Percentiles rank a stretch among this genome's conserved stretches.
Conservation (phyloP, 2,329 filamentous ascomycete genomes). For the Chaetomiaceae sp. region DNA sequence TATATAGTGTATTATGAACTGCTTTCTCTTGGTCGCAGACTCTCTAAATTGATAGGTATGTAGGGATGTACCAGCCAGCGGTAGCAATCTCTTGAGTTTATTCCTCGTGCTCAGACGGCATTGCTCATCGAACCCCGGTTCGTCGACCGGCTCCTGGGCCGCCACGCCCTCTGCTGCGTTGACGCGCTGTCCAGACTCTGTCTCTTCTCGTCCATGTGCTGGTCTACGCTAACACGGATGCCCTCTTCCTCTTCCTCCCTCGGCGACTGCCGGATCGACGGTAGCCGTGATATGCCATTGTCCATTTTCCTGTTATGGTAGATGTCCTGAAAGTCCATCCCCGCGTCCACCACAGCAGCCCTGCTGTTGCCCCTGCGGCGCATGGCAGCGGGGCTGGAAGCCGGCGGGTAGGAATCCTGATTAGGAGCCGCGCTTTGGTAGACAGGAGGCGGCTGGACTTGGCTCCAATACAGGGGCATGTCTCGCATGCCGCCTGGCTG, state of each 20-base stretch:
- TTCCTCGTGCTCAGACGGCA: slow-evolving; percentile 20
- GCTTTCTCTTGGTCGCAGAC: too few relatives aligned
- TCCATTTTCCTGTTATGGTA: slow-evolving; percentile 25
- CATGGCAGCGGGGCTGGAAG: slow-evolving; percentile 2
- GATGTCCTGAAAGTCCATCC: slow-evolving; percentile 28
- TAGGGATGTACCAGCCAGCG: too few relatives aligned
- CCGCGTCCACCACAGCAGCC: slow-evolving; percentile 23
- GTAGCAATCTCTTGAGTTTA: too few relatives aligned
- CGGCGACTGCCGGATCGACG: slow-evolving; percentile 21
- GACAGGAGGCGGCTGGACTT: slow-evolving; percentile 25
- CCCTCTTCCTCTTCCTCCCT: slow-evolving; percentile 19
- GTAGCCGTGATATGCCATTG: slow-evolving; percentile 11
- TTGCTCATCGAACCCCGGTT: slow-evolving; percentile 11
- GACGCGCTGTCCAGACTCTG: slow-evolving; percentile 17
- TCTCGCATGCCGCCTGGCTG: slow-evolving; percentile 63
- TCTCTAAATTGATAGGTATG: too few relatives aligned
- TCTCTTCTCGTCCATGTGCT: slow-evolving; percentile 13
- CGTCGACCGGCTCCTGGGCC: slow-evolving; percentile 10
- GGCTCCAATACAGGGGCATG: slow-evolving; percentile 57
- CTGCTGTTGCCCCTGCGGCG: slow-evolving; percentile 17
- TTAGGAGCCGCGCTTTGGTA: slow-evolving; percentile 4
- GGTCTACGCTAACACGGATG: slow-evolving; percentile 1
- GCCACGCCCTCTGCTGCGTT: slow-evolving; percentile 10
- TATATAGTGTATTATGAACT: too few relatives aligned
- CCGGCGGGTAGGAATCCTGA: background rate